Percentiles rank a stretch among this genome's conserved stretches.
Conservation (phyloP, 169 alveolate species). For the Plasmodium malariae region DNA sequence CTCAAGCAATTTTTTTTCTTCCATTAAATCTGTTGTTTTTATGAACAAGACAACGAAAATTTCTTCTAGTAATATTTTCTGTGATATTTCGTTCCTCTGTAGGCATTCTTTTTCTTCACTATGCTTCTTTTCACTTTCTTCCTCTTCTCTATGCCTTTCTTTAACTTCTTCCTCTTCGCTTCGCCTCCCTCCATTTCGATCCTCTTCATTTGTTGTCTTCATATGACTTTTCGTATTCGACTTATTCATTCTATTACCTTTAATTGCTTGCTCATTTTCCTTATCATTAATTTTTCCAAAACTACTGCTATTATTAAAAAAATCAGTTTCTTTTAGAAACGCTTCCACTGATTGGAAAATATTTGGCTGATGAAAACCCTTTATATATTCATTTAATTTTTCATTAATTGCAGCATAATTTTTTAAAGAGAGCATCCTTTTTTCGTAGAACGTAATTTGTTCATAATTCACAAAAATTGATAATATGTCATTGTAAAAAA, state of each 20-base stretch:
- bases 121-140: not conserved
- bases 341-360: slow-evolving; percentile 42
- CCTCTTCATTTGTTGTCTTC: not conserved
- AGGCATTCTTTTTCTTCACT: slow-evolving; percentile 60
- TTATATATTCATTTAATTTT: slow-evolving; percentile 30
- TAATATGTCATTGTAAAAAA: slow-evolving; percentile 52
- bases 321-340: slow-evolving; percentile 57
- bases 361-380: slow-evolving; percentile 2
- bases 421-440: slow-evolving; percentile 32
- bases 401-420: slow-evolving; percentile 24
- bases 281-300: not conserved
- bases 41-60: slow-evolving; percentile 44
- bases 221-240: not conserved
- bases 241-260: not conserved
- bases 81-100: slow-evolving; percentile 65
- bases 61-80: slow-evolving; percentile 61
- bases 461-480: slow-evolving; percentile 39
- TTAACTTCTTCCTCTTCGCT: not conserved
- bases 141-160: not conserved
- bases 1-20: slow-evolving; percentile 29
- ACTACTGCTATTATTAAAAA: slow-evolving; percentile 23
- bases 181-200: not conserved
- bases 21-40: slow-evolving; percentile 54
- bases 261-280: not conserved
- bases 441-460: slow-evolving; percentile 28